phyloP scores from a whole-genome alignment of 179 eudicot genomes.

The Beta lomatogona region DNA sequence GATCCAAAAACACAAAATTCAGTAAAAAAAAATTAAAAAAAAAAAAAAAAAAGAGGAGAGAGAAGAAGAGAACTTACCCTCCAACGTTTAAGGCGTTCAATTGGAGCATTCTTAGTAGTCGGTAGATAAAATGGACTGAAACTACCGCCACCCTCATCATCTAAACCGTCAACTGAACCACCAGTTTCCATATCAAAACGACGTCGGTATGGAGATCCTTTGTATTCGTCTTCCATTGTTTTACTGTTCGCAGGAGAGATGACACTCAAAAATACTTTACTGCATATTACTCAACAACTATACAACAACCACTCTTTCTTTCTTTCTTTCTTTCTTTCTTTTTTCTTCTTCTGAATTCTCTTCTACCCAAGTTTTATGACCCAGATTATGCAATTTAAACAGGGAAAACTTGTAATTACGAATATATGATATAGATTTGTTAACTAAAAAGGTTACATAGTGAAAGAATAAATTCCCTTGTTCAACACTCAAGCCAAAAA shows the following conservation, averaged over 20 bases:
- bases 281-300: background rate
- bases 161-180: conserved; percentile 20
- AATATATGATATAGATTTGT: too few species aligned
- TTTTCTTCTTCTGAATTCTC: too few species aligned
- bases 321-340: too few species aligned
- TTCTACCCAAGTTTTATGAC: too few species aligned
- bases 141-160: conserved; percentile 4
- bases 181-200: conserved; percentile 31
- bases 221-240: conserved; percentile 29
- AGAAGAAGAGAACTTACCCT: conserved; percentile 41
- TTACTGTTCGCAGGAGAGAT: conserved; percentile 35
- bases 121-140: conserved; percentile 45
- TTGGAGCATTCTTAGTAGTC: conserved; percentile 59
- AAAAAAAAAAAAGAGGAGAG: background rate
- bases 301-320: too few species aligned
- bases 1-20: background rate
- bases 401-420: too few species aligned
- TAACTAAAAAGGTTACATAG: too few species aligned
- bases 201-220: conserved; percentile 40
- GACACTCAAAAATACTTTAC: conserved; percentile 19
- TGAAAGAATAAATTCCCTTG: too few species aligned
- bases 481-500: too few species aligned
- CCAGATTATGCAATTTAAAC: too few species aligned
- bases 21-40: background rate
- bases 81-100: conserved; percentile 62